These are phyloP conservation scores for Paecilomyces variotii DNA, from an alignment of 2,329 filamentous ascomycete species.

Conservation along the genomic window DNA sequence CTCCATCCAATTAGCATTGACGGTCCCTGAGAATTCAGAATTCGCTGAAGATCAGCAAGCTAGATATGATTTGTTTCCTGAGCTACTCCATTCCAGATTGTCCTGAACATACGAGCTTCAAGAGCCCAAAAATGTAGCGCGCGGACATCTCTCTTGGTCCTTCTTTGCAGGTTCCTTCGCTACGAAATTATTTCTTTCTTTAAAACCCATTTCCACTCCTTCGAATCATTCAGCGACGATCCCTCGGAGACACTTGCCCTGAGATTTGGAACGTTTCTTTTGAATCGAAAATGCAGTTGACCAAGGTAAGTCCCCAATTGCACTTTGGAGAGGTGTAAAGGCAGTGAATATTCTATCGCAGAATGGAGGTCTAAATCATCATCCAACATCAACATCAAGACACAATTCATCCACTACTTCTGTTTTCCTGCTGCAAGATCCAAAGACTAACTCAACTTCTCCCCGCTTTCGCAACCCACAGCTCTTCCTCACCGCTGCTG, in stretches of 20 bases:
- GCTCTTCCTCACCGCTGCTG: constrained; percentile 7
- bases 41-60: background rate
- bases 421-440: background rate
- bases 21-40: background rate
- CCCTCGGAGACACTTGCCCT: background rate
- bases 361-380: background rate
- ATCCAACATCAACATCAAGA: background rate
- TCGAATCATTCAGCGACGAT: background rate
- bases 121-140: background rate
- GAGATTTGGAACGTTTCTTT: background rate
- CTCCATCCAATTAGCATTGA: background rate
- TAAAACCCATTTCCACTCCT: background rate
- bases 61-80: background rate
- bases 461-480: background rate
- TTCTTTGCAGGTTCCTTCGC: background rate
- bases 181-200: background rate
- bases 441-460: background rate
- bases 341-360: background rate
- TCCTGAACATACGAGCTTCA: background rate
- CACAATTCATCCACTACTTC: background rate
- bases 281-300: constrained; percentile 7
- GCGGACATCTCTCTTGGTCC: background rate
- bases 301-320: constrained; percentile 5
- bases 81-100: background rate
- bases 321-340: background rate